Evolutionary conservation across 1,284 basidiomycete species (phyloP), one percentile per base, ranked within the genome.

Genomic region (Leccinum glutinopallens): DNA sequence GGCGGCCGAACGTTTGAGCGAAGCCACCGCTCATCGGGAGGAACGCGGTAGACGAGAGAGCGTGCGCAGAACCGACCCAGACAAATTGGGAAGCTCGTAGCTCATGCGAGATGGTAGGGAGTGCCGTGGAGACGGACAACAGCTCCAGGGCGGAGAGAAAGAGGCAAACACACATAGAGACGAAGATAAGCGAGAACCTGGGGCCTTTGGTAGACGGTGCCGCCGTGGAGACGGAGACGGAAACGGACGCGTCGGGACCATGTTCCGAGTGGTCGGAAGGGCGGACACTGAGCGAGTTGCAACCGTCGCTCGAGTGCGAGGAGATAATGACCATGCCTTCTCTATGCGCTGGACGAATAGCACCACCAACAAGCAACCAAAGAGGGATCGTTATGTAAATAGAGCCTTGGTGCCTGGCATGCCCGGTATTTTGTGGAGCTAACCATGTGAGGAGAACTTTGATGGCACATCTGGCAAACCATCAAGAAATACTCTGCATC

Each of bases 1-100:
- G 75, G 2, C 82, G 69, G 5, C 81, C 80, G 57, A 81, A 80
- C 7, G 78, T 70, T 65, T 79, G 70, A 25, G 78, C 76, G 0
- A 79, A 33, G 6, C 55, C 55, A 35, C 55, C 55, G 33, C 55
- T 56, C 55, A 56, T 56, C 6, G 55, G 55, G 59, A 81, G 70
- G 60, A 78, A 70, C 2, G 79, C 79, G 0, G 80, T 76, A 0
- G 78, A 72, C 0, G 78, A 70, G 5, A 82, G 75, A 4, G 76
- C 66, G 46, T 78, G 78, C 0, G 77, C 75, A 1, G 75, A 72
- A 12, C 74, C 77, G 10, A 80, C 72, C 77, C 78, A 80, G 12
- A 73, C 66, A 60, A 79, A 80, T 19, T 78, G 69, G 4, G 63
- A 65, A 3, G 75, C 76, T 15, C 72, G 41, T 1, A 80, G 65